Evolutionary conservation across 805 yeast species (phyloP).

Genomic region (Gaillardinia entomophila): DNA sequence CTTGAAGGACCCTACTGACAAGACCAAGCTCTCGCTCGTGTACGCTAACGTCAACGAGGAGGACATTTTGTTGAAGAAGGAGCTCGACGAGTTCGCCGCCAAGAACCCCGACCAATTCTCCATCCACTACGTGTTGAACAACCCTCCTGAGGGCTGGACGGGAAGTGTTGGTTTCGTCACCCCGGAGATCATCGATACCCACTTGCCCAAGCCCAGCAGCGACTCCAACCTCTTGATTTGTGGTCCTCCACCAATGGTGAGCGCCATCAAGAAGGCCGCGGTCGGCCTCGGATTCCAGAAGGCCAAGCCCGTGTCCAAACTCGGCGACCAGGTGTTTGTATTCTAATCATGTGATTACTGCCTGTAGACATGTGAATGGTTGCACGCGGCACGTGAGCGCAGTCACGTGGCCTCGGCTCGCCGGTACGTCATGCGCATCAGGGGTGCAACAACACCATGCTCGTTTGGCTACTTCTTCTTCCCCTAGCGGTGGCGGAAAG

Average conservation of each 20-base stretch:
- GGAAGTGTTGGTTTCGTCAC: conserved; percentile 81
- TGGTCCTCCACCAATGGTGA: conserved; percentile 92
- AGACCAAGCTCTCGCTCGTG: conserved; percentile 65
- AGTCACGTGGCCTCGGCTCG: too few relatives aligned
- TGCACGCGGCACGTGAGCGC: too few relatives aligned
- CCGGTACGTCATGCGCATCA: too few relatives aligned
- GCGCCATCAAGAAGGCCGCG: conserved; percentile 78
- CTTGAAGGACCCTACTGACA: conserved; percentile 68
- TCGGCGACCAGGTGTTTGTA: conserved; percentile 86
- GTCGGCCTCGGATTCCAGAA: conserved; percentile 68
- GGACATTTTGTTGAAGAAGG: conserved; percentile 76
- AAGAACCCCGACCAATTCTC: conserved; percentile 54
- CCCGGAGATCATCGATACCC: conserved; percentile 58
- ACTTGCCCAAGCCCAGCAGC: conserved; percentile 55
- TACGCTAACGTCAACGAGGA: conserved; percentile 78
- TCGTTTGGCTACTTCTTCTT: neutral
- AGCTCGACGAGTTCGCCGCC: conserved; percentile 61
- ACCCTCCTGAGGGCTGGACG: conserved; percentile 65
- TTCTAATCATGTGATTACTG: conserved; percentile 42
- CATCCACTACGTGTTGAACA: conserved; percentile 71
- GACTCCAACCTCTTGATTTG: conserved; percentile 74
- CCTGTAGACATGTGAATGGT: too few relatives aligned
- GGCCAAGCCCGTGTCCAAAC: conserved; percentile 83
- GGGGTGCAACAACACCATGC: too few relatives aligned
- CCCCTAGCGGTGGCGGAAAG: neutral